These are phyloP conservation scores for Colletotrichum tabaci DNA, from an alignment of 2,329 filamentous ascomycete genomes.

Conservation along the genomic window DNA sequence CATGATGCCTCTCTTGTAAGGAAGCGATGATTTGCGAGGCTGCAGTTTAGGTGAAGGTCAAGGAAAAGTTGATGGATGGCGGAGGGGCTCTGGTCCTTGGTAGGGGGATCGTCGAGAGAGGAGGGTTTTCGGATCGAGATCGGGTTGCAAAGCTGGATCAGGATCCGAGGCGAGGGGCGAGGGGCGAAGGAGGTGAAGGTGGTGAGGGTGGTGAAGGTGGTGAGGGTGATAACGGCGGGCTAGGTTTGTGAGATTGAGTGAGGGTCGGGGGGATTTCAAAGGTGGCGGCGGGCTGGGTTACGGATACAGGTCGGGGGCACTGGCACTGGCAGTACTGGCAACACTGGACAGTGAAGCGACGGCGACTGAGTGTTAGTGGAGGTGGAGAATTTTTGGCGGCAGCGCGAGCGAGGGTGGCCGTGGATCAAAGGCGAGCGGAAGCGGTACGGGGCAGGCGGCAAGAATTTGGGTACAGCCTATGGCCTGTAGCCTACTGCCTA, in stretches of 20 bases:
- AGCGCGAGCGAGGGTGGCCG: neutral
- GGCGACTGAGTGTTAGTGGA: neutral
- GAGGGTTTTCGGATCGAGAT: constrained; percentile 12
- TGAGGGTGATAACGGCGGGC: neutral
- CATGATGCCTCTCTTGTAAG: constrained; percentile 50
- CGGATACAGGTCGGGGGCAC: constrained; percentile 14
- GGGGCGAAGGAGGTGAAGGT: neutral
- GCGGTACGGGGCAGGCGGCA: constrained; percentile 1
- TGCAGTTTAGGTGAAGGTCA: neutral
- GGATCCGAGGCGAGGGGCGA: neutral
- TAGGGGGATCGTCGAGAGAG: constrained; percentile 4
- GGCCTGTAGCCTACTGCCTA: neutral
- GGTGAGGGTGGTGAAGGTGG: constrained; percentile 4
- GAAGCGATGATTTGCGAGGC: constrained; percentile 15
- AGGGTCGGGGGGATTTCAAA: constrained; percentile 40
- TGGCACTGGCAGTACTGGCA: neutral
- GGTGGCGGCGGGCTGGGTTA: constrained; percentile 38
- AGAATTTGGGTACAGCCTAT: too few species aligned
- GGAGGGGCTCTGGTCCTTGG: constrained; percentile 9
- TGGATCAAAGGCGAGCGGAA: neutral
- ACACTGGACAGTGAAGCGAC: too few species aligned
- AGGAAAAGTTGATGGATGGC: neutral
- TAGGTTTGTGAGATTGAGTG: constrained; percentile 23
- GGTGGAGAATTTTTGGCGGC: constrained; percentile 18
- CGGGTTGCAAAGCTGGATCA: constrained; percentile 12